A percentile compares a stretch with the other conserved stretches of the same genome.
phyloP scores from a whole-genome alignment of 305 asterid genomes.

The Fraxinus xanthoxyloides region DNA sequence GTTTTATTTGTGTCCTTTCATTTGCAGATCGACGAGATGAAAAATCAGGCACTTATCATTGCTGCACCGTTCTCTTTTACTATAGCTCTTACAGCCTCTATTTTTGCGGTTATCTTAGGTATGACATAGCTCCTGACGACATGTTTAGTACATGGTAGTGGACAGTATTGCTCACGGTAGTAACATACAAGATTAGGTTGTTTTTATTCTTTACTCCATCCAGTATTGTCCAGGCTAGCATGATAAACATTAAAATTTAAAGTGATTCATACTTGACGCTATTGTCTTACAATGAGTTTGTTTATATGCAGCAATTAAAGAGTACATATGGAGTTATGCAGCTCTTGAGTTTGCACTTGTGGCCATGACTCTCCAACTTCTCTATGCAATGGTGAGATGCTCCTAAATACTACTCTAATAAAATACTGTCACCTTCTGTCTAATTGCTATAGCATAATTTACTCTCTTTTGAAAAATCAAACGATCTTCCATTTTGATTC shows the following conservation, averaged over 20 bases:
- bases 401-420: not conserved
- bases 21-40: slow-evolving; percentile 61
- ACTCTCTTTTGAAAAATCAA: not conserved
- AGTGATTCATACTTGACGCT: not conserved
- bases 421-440: not conserved
- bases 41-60: slow-evolving; percentile 55
- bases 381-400: slow-evolving; percentile 63
- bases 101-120: slow-evolving; percentile 70
- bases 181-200: not conserved
- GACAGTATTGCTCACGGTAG: not conserved
- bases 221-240: not conserved
- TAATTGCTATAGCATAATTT: not conserved
- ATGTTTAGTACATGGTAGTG: not conserved
- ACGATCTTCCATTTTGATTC: not conserved
- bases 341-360: slow-evolving; percentile 78
- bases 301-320: slow-evolving; percentile 63
- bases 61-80: slow-evolving; percentile 89
- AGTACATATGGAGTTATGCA: slow-evolving; percentile 77
- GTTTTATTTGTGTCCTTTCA: not conserved
- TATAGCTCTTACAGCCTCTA: slow-evolving; percentile 66
- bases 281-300: slow-evolving; percentile 16
- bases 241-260: not conserved
- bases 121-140: slow-evolving; percentile 11
- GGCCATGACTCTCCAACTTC: slow-evolving; percentile 56
- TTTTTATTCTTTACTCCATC: not conserved